phyloP scores from a whole-genome alignment of 1,139 yeast genomes.

The Candida sp. region DNA sequence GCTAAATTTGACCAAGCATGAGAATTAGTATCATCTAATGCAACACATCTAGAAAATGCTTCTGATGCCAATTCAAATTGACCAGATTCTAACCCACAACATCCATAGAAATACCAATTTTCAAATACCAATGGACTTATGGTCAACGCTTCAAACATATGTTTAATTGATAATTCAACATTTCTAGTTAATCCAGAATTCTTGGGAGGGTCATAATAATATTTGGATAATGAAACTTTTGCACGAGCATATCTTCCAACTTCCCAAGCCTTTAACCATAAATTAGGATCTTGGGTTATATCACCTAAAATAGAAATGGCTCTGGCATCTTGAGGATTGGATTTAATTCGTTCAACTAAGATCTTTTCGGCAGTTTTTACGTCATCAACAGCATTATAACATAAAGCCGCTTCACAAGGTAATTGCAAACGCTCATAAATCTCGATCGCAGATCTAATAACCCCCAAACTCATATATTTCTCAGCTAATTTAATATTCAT shows the following conservation, averaged over 20 bases:
- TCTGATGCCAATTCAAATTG: constrained; percentile 82
- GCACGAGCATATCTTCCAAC: constrained; percentile 82
- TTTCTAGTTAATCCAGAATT: constrained; percentile 51
- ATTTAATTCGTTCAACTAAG: constrained; percentile 49
- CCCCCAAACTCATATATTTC: constrained; percentile 83
- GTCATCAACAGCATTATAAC: constrained; percentile 85
- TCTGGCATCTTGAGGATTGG: constrained; percentile 74
- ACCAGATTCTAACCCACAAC: constrained; percentile 75
- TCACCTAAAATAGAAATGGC: constrained; percentile 88
- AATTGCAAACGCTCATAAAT: constrained; percentile 79
- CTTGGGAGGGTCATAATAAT: constrained; percentile 64
- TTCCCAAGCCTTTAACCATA: constrained; percentile 90
- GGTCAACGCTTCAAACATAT: constrained; percentile 71
- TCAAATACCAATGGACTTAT: constrained; percentile 76
- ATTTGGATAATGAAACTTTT: constrained; percentile 76
- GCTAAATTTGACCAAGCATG: constrained; percentile 96
- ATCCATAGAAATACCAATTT: constrained; percentile 93
- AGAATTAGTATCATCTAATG: constrained; percentile 79
- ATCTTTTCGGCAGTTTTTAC: constrained; percentile 64
- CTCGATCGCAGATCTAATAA: constrained; percentile 82
- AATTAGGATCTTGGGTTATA: constrained; percentile 67
- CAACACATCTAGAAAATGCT: constrained; percentile 89
- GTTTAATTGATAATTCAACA: constrained; percentile 53
- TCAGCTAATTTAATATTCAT: constrained; percentile 85
- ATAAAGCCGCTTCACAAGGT: constrained; percentile 83